Conservation (phyloP, 768 basidiomycete genomes). For the Dioszegia crocea region DNA sequence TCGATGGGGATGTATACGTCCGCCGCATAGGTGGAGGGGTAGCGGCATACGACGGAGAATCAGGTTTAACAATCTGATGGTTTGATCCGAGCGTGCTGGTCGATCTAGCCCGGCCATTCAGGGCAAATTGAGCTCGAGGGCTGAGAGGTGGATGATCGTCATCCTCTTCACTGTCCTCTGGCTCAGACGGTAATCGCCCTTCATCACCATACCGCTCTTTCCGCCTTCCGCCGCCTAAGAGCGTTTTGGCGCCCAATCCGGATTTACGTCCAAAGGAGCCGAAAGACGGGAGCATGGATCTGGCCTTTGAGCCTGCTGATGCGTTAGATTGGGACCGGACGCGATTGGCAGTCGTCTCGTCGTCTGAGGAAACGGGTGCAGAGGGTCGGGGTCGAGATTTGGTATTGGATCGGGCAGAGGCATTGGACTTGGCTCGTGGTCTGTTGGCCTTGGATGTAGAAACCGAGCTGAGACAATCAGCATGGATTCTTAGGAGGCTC, state of each 20-base stretch:
- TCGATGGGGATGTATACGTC: slow-evolving; percentile 22
- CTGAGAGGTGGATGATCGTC: slow-evolving; percentile 9
- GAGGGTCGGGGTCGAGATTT: slow-evolving; percentile 10
- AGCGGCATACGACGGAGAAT: slow-evolving; percentile 10
- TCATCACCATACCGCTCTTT: slow-evolving; percentile 35
- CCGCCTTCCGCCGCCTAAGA: slow-evolving; percentile 7
- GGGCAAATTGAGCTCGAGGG: background rate
- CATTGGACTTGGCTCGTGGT: slow-evolving; percentile 43
- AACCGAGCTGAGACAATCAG: slow-evolving; percentile 1
- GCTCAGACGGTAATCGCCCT: slow-evolving; percentile 27
- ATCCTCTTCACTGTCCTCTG: slow-evolving; percentile 32
- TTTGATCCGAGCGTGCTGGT: slow-evolving; percentile 5
- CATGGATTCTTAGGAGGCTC: no score
- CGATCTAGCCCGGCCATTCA: slow-evolving; percentile 25
- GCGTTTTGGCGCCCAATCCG: slow-evolving; percentile 4
- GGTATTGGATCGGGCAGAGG: slow-evolving; percentile 21
- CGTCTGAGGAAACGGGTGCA: slow-evolving; percentile 19
- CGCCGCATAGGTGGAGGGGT: slow-evolving; percentile 28
- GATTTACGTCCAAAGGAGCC: slow-evolving; percentile 46
- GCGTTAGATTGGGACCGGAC: slow-evolving; percentile 46
- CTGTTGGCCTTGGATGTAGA: slow-evolving; percentile 4
- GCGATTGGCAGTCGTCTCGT: slow-evolving; percentile 29
- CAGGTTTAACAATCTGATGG: background rate
- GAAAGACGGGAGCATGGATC: slow-evolving; percentile 38
- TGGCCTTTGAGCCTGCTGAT: slow-evolving; percentile 20